These are phyloP conservation scores for Marasmius tenuissimus DNA, from an alignment of 1,284 basidiomycete genomes.

Conservation along the genomic window DNA sequence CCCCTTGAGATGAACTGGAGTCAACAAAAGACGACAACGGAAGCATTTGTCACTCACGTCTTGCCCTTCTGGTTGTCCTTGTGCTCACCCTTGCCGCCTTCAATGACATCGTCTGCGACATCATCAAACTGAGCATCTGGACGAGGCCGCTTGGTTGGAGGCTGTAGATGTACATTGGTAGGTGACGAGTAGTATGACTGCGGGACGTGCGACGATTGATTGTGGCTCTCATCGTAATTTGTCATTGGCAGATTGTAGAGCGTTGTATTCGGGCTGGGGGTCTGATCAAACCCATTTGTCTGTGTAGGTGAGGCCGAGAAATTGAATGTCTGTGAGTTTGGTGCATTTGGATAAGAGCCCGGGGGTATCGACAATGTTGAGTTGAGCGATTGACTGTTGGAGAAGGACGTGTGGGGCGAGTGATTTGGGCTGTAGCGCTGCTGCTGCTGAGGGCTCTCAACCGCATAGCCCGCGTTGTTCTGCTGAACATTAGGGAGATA, in stretches of 20 bases:
- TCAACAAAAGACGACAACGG: constrained; percentile 5
- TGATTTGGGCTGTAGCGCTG: background rate
- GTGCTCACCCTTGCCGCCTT: constrained; percentile 21
- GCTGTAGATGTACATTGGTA: background rate
- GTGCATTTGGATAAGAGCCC: background rate
- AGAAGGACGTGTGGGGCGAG: background rate
- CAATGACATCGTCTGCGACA: constrained; percentile 7
- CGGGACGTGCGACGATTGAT: background rate
- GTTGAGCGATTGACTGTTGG: background rate
- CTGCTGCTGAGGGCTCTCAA: background rate
- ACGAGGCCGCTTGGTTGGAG: constrained; percentile 2
- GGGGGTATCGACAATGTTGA: background rate
- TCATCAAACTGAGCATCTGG: constrained; percentile 35
- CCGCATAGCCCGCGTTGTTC: background rate
- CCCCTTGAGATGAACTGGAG: constrained; percentile 27
- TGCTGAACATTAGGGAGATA: background rate
- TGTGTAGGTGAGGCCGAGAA: background rate
- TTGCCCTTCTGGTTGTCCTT: constrained; percentile 44
- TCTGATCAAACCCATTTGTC: background rate
- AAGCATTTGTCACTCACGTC: constrained; percentile 37
- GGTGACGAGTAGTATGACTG: background rate
- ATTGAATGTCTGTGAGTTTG: background rate
- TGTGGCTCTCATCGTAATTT: background rate
- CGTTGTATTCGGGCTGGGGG: background rate
- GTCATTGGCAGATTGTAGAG: background rate